Base-by-base conservation (phyloP, 2,329 filamentous ascomycete species). In the Scopulariopsis brevicaulis region DNA sequence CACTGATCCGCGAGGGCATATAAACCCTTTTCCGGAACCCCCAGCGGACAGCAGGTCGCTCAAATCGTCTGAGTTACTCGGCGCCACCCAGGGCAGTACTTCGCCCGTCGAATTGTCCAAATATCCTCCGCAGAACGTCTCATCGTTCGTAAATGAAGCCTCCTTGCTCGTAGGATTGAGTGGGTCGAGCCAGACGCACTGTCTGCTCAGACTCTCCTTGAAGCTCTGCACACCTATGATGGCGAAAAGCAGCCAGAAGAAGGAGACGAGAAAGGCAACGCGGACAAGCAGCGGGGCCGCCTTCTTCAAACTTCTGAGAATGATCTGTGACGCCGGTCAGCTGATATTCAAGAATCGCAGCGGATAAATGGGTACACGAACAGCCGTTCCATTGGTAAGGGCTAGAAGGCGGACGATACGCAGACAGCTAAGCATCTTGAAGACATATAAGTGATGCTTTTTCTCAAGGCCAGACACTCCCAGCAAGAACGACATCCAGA, bases 141-240 rank as follows among this genome's bases (percentile, higher is more conserved):
- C 77, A 0, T 75, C 73, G 57, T 87, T 85, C 1, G 81, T 82
- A 61, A 79, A 92, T 3, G 83, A 74, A 8, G 77, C 73, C 10
- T 71, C 70, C 34, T 81, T 65, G 54, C 77, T 85, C 62, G 71
- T 76, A 66, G 73, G 85, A 56, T 85, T 75, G 4, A 66, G 61
- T 5, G 85, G 85, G 62, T 90, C 85, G 55, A 87, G 71, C 88
- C 88, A 94, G 34, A 90, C 84, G 68, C 89, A 94, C 61, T 84
- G 85, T 54, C 89, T 86, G 63, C 82, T 83, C 25, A 93, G 72
- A 69, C 89, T 93, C 10, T 87, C 86, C 71, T 93, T 93, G 75
- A 99, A 99, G 71, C 89, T 96, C 69, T 99, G 95, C 24, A 99
- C 88, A 6, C 94, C 95, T 59, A 99, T 86, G 61, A 99, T 96